These are phyloP conservation scores for Cutaneotrichosporon sp. DNA, from an alignment of 1,284 basidiomycete species.

Conservation along the genomic window DNA sequence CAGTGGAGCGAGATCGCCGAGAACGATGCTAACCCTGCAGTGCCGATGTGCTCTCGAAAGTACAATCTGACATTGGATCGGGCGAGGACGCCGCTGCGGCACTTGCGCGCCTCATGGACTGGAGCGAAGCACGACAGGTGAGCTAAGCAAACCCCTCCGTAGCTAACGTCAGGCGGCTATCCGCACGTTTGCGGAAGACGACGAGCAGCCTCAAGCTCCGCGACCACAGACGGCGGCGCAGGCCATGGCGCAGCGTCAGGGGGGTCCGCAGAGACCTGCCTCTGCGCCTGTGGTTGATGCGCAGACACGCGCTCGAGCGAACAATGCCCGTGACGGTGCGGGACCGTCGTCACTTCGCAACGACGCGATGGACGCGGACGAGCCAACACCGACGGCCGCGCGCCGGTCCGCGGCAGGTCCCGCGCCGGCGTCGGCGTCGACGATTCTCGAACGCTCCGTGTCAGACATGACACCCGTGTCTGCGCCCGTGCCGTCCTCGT, in stretches of 20 bases:
- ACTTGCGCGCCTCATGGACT: constrained; percentile 48
- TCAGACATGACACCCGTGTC: background rate
- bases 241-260: constrained; percentile 1
- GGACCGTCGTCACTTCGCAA: constrained; percentile 6
- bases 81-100: constrained; percentile 42
- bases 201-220: constrained; percentile 11
- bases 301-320: background rate
- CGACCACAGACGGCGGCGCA: background rate
- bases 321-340: background rate
- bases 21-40: constrained; percentile 13
- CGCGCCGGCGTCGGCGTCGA: background rate
- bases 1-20: background rate
- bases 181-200: constrained; percentile 40
- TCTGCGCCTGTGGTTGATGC: constrained; percentile 20
- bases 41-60: constrained; percentile 42
- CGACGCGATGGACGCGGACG: constrained; percentile 11
- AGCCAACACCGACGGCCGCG: background rate
- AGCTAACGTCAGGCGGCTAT: constrained; percentile 32
- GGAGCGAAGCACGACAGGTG: constrained; percentile 49
- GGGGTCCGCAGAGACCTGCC: constrained; percentile 11
- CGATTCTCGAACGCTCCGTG: constrained; percentile 7
- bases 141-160: constrained; percentile 5
- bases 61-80: constrained; percentile 40
- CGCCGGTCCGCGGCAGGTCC: background rate
- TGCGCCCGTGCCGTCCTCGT: constrained; percentile 6